Conservation (phyloP, 306 rosid genomes). For the Acacia crassicarpa region DNA sequence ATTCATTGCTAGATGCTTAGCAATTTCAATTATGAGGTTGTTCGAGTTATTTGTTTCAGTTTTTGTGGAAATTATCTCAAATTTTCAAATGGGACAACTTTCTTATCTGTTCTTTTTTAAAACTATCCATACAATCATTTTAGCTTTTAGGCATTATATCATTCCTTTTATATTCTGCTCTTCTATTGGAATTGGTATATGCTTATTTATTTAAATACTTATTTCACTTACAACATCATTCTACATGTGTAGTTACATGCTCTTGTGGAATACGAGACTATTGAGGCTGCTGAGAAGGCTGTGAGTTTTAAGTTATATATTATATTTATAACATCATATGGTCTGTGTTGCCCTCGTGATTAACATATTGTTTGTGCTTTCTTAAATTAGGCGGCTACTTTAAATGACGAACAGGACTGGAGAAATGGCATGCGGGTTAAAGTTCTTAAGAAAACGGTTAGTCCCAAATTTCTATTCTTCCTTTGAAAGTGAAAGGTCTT, state of each 20-base stretch:
- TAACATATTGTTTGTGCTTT: slow-evolving; percentile 20
- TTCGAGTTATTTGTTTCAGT: not conserved
- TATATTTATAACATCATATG: not conserved
- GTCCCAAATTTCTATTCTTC: slow-evolving; percentile 4
- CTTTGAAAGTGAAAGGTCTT: slow-evolving; percentile 18
- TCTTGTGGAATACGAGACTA: slow-evolving; percentile 83
- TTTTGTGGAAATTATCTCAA: not conserved
- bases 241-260: slow-evolving; percentile 67
- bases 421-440: slow-evolving; percentile 96
- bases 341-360: slow-evolving; percentile 12
- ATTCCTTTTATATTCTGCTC: slow-evolving; percentile 13
- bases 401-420: slow-evolving; percentile 86
- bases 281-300: slow-evolving; percentile 92
- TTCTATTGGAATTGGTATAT: slow-evolving; percentile 16
- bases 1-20: slow-evolving; percentile 8
- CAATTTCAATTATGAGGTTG: not conserved
- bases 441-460: slow-evolving; percentile 72
- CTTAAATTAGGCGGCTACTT: slow-evolving; percentile 64
- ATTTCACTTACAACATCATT: not conserved
- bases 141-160: slow-evolving; percentile 4
- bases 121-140: not conserved
- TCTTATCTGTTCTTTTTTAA: not conserved
- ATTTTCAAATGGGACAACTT: slow-evolving; percentile 16
- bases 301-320: slow-evolving; percentile 53
- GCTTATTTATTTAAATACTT: not conserved